Evolutionary conservation across 2,329 filamentous ascomycete genomes (phyloP), one percentile per base, ranked within the genome.

Genomic region (Talaromyces sp.): DNA sequence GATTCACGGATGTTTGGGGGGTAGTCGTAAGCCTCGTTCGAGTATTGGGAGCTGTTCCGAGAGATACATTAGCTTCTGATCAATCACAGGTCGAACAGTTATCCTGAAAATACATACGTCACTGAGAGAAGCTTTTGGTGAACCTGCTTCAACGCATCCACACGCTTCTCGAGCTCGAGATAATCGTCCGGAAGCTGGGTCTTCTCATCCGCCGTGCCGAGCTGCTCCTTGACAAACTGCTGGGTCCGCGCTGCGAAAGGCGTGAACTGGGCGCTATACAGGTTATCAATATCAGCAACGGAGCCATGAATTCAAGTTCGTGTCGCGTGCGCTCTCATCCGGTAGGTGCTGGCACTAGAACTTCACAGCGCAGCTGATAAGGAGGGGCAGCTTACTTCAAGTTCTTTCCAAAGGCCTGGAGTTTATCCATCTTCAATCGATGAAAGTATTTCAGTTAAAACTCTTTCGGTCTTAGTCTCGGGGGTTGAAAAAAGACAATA

Each of bases 1-100:
- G 91, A 96, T 81, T 99, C 94, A 77, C 92, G 92, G 77, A 97
- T 89, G 78, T 99, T 97, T 69, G 92, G 89, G 53, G 93, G 94
- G 78, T 99, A 99, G 78, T 99, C 94, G 72, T 87, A 87, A 62
- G 84, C 81, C 75, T 87, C 94, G 78, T 94, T 91, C 53, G 89
- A 85, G 80, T 96, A 99, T 81, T 97, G 91, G 64, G 90, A 92
- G 67, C 91, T 95, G 71, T 41, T 33, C 7, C 15, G 22, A 45
- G 13, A 51, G 17, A n/a, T 8, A 8, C 3, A 31, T 33, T 4
- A 28, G 25, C 7, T 4, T 28, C 25, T 17, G 5, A 51, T 31
- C 7, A 43, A 13, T 11, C 19, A 7, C 21, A 10, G 37, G 37
- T 50, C 43, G 22, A 13, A 19, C 28, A 40, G 41, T 8, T 40